These are phyloP conservation scores for Warburgia ugandensis DNA, from an alignment of 164 flowering plant species.

Conservation along the genomic window DNA sequence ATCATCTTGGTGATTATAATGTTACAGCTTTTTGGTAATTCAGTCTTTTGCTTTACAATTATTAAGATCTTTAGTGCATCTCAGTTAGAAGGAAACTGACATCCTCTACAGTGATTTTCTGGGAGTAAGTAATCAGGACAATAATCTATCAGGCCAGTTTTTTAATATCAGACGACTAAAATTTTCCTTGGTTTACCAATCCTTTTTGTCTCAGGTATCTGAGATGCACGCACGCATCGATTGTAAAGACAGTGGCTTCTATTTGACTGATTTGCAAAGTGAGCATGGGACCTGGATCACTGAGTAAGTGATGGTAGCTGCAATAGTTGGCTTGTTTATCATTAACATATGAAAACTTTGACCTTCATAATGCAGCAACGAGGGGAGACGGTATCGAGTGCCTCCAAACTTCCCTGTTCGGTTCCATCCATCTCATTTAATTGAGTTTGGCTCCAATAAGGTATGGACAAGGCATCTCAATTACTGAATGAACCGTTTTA, in stretches of 20 bases:
- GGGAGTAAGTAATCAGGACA: too few species aligned
- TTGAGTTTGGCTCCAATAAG: slow-evolving; percentile 65
- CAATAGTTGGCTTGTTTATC: not conserved
- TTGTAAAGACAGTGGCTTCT: slow-evolving; percentile 72
- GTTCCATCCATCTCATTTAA: slow-evolving; percentile 63
- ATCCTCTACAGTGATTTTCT: too few species aligned
- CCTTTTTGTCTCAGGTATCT: slow-evolving; percentile 51
- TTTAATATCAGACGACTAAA: too few species aligned
- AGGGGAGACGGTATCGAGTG: slow-evolving; percentile 54
- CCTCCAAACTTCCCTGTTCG: slow-evolving; percentile 69
- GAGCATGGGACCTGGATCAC: slow-evolving; percentile 77
- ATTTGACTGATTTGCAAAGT: slow-evolving; percentile 66
- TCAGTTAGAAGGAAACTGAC: too few species aligned
- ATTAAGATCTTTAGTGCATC: too few species aligned
- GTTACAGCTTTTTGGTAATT: not conserved
- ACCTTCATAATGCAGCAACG: slow-evolving; percentile 45
- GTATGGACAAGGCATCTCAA: slow-evolving; percentile 25
- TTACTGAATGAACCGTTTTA: not conserved
- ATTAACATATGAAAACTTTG: not conserved
- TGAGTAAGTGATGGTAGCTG: slow-evolving; percentile 42
- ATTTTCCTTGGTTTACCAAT: too few species aligned
- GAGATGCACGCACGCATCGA: slow-evolving; percentile 61
- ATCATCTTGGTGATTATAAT: not conserved
- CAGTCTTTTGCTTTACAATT: too few species aligned
- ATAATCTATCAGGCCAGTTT: too few species aligned